phyloP scores from a whole-genome alignment of 495 filamentous ascomycete genomes.

The Penicillium manginii region DNA sequence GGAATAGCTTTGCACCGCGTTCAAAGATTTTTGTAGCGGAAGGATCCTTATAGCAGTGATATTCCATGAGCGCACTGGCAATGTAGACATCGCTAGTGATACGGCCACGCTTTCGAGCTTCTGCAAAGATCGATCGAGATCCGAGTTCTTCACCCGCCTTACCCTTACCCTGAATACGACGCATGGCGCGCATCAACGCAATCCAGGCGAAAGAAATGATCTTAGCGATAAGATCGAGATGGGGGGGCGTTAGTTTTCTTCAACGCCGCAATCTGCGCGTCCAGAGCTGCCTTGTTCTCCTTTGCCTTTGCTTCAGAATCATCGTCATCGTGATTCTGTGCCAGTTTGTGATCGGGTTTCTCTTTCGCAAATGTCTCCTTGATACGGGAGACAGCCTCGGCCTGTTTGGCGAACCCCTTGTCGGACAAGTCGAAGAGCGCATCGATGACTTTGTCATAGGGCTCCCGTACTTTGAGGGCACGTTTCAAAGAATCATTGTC shows the following conservation, averaged over 20 bases:
- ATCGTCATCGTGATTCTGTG: slow-evolving; percentile 63
- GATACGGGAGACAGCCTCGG: slow-evolving; percentile 68
- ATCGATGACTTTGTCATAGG: slow-evolving; percentile 81
- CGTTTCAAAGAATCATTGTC: slow-evolving; percentile 72
- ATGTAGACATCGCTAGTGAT: slow-evolving; percentile 94
- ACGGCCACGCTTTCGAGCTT: slow-evolving; percentile 81
- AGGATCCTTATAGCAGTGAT: slow-evolving; percentile 91
- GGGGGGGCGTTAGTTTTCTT: slow-evolving; percentile 67
- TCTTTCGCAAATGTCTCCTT: slow-evolving; percentile 58
- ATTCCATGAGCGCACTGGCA: slow-evolving; percentile 87
- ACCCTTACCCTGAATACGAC: slow-evolving; percentile 92
- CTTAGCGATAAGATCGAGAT: slow-evolving; percentile 73
- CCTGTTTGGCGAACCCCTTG: slow-evolving; percentile 73
- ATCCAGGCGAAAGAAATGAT: slow-evolving; percentile 93
- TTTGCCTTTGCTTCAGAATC: slow-evolving; percentile 60
- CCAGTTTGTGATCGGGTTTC: slow-evolving; percentile 44
- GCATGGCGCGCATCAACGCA: slow-evolving; percentile 88
- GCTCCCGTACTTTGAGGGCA: slow-evolving; percentile 74
- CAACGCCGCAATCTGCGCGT: slow-evolving; percentile 69
- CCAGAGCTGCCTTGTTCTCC: slow-evolving; percentile 57
- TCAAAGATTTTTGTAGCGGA: slow-evolving; percentile 95
- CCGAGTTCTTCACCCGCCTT: slow-evolving; percentile 71
- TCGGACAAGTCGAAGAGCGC: slow-evolving; percentile 79
- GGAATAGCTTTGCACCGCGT: slow-evolving; percentile 87
- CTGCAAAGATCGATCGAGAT: slow-evolving; percentile 80